These are phyloP conservation scores for Sporothrix dimorphospora DNA, from an alignment of 2,329 filamentous ascomycete genomes.

Conservation along the genomic window DNA sequence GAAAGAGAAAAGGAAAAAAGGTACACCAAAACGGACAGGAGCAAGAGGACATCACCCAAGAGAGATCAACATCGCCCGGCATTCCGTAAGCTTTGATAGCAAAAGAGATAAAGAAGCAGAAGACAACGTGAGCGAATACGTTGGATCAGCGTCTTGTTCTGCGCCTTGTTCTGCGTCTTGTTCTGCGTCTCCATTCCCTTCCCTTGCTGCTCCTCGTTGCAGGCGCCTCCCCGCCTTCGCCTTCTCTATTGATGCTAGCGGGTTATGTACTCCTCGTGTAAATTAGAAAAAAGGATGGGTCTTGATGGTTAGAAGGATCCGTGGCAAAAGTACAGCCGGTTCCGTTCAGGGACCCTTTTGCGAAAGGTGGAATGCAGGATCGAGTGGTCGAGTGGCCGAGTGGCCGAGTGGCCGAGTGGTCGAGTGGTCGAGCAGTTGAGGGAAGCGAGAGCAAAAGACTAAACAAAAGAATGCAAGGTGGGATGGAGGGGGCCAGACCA, in stretches of 20 bases:
- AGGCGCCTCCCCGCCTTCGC: background rate
- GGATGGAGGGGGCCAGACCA: background rate
- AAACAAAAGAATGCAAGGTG: background rate
- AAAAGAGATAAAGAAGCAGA: background rate
- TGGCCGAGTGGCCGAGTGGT: too few relatives aligned
- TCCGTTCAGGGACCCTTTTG: background rate
- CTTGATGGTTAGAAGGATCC: too few relatives aligned
- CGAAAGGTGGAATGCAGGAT: background rate
- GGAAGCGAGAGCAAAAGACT: background rate
- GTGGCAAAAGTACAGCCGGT: background rate
- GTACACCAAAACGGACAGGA: background rate
- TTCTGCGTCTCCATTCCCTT: too few relatives aligned
- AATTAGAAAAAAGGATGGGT: background rate
- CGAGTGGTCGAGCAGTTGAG: too few relatives aligned
- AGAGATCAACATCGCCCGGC: background rate
- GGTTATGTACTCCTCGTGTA: background rate
- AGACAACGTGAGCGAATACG: background rate
- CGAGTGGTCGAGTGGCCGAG: too few relatives aligned
- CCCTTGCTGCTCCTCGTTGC: background rate
- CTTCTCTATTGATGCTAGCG: background rate
- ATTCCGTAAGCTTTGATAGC: background rate
- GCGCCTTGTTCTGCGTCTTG: too few relatives aligned
- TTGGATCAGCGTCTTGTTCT: too few relatives aligned
- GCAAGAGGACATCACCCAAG: background rate
- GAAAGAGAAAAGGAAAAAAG: background rate